phyloP scores from a whole-genome alignment of 1,284 basidiomycete genomes.

The Apiotrichum veenhuisii region DNA sequence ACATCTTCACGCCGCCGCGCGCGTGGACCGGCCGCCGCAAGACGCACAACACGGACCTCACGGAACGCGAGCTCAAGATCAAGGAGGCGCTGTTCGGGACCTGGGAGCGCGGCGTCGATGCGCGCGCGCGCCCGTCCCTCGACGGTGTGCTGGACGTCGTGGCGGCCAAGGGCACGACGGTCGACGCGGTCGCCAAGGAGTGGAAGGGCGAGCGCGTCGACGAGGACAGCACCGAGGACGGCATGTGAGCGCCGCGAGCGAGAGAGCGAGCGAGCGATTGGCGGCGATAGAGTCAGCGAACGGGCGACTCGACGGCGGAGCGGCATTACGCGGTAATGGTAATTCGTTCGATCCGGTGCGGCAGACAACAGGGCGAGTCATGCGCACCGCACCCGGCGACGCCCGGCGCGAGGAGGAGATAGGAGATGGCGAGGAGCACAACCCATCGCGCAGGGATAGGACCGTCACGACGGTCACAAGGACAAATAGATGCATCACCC shows the following conservation, averaged over 20 bases:
- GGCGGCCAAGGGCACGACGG: constrained; percentile 26
- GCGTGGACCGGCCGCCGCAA: constrained; percentile 4
- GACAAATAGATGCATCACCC: constrained; percentile 5
- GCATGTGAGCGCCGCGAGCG: constrained; percentile 5
- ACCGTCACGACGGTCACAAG: not conserved
- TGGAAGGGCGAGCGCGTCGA: constrained; percentile 28
- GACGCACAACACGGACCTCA: constrained; percentile 11
- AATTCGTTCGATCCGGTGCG: not conserved
- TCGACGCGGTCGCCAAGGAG: constrained; percentile 26
- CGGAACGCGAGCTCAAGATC: constrained; percentile 35
- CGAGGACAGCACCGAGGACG: constrained; percentile 16
- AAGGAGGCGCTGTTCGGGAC: constrained; percentile 44
- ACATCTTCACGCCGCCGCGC: constrained; percentile 10
- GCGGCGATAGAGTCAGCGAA: too few relatives aligned
- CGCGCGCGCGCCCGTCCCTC: constrained; percentile 26
- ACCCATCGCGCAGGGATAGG: not conserved
- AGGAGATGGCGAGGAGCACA: too few relatives aligned
- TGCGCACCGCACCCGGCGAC: not conserved
- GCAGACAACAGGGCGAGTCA: not conserved
- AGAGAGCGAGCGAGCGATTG: too few relatives aligned
- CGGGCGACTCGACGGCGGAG: too few relatives aligned
- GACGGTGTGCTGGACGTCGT: constrained; percentile 40
- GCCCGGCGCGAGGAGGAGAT: not conserved
- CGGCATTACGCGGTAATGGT: too few relatives aligned
- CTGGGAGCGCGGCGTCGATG: constrained; percentile 32